Percentiles rank a stretch among this genome's conserved stretches.
phyloP scores from a whole-genome alignment of 2,329 filamentous ascomycete species.

The Aspergillus ochraceus region DNA sequence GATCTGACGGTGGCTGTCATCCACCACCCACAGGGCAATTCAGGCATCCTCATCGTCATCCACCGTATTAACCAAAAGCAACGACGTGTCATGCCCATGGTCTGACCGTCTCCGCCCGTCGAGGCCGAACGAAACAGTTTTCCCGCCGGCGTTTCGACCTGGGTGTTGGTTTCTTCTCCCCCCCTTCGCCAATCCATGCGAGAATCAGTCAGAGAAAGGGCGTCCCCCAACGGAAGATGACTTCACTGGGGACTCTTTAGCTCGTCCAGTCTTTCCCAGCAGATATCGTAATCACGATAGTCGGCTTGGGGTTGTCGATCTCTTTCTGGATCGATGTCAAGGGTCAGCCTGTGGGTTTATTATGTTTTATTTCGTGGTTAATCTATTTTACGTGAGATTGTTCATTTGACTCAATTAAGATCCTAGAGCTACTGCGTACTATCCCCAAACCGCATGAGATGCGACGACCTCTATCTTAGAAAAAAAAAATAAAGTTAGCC shows the following conservation, averaged over 20 bases:
- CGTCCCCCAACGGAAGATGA: neutral
- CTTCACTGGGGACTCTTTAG: neutral
- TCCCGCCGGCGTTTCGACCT: constrained; percentile 17
- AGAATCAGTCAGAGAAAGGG: neutral
- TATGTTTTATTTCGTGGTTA: neutral
- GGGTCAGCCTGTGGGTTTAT: neutral
- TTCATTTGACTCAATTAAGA: neutral
- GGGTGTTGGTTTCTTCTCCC: constrained; percentile 6
- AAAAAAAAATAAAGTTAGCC: neutral
- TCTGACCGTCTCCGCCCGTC: constrained; percentile 16
- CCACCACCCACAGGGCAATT: neutral
- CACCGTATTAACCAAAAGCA: constrained; percentile 9
- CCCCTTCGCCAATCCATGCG: neutral
- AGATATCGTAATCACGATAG: neutral
- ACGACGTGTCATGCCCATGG: constrained; percentile 13
- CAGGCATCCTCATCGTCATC: constrained; percentile 7
- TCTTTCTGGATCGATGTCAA: neutral
- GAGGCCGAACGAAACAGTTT: constrained; percentile 13
- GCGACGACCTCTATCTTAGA: neutral
- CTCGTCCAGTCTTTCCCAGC: neutral
- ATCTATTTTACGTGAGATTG: neutral
- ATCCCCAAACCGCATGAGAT: neutral
- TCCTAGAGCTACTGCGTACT: neutral
- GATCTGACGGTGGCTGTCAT: neutral
- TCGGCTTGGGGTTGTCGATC: neutral